Percentiles rank a stretch among this genome's conserved stretches.
Conservation (phyloP, 2,329 filamentous ascomycete species). For the Parastagonospora nodorum region DNA sequence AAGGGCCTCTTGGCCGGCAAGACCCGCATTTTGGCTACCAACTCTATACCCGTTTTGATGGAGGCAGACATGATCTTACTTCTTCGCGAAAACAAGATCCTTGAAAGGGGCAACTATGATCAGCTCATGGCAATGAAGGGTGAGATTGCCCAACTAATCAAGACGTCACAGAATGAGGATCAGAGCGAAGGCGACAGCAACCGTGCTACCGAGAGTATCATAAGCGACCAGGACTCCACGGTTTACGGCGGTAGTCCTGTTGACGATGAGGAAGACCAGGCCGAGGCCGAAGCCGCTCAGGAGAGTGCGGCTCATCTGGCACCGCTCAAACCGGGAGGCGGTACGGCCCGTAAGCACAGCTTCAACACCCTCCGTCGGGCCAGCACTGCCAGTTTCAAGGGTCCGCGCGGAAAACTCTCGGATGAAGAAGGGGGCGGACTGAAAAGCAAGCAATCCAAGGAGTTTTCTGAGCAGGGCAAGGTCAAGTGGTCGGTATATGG, state of each 20-base stretch:
- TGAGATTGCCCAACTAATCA: conserved; percentile 82
- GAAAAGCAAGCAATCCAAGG: conserved; percentile 85
- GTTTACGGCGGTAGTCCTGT: conserved; percentile 57
- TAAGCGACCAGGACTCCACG: conserved; percentile 72
- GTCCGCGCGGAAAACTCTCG: conserved; percentile 78
- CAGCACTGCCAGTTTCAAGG: conserved; percentile 87
- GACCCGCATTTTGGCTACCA: conserved; percentile 91
- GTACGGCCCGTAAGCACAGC: conserved; percentile 69
- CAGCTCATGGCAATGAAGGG: conserved; percentile 94
- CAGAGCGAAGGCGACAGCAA: conserved; percentile 50
- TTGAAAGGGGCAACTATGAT: conserved; percentile 87
- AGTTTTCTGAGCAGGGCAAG: conserved; percentile 91
- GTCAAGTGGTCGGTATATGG: conserved; percentile 96
- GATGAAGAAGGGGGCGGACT: conserved; percentile 77
- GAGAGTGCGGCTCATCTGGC: conserved; percentile 73
- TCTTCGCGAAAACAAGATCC: conserved; percentile 78
- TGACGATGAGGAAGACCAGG: conserved; percentile 55
- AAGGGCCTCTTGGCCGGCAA: conserved; percentile 82
- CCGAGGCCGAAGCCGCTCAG: conserved; percentile 65
- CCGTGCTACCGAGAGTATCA: conserved; percentile 57
- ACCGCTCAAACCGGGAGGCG: conserved; percentile 66
- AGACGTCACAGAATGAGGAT: conserved; percentile 67
- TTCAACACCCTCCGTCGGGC: conserved; percentile 83
- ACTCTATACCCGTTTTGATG: conserved; percentile 87
- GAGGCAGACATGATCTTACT: conserved; percentile 89